Evolutionary conservation across 2,329 filamentous ascomycete genomes (phyloP).

Genomic region (Sordariomycetes sp.): DNA sequence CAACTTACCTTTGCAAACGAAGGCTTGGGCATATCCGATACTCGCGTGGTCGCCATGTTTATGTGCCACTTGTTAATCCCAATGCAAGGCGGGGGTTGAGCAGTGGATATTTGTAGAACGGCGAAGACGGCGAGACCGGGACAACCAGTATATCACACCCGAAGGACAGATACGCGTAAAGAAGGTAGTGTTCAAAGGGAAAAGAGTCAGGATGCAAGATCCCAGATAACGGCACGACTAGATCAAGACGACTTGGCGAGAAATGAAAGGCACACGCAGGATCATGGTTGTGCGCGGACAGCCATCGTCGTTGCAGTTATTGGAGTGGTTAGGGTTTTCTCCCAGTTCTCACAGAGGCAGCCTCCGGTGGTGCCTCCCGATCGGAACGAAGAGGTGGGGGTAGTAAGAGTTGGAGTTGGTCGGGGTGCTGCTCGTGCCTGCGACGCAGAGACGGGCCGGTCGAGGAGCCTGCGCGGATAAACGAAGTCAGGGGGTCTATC

Average conservation of each 20-base stretch:
- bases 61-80: neutral
- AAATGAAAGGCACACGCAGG: neutral
- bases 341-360: neutral
- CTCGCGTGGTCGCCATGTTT: constrained; percentile 31
- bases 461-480: neutral
- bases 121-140: neutral
- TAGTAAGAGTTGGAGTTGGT: neutral
- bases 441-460: neutral
- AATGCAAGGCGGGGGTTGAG: neutral
- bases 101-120: neutral
- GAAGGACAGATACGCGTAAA: neutral
- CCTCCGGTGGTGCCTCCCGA: neutral
- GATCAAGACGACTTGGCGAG: constrained; percentile 3
- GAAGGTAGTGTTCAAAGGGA: neutral
- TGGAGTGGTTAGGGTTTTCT: neutral
- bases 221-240: neutral
- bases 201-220: constrained; percentile 1
- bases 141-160: neutral
- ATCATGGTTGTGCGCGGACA: constrained; percentile 5
- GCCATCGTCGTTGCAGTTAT: constrained; percentile 4
- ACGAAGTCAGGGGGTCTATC: neutral
- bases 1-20: constrained; percentile 64
- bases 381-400: neutral
- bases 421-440: neutral
- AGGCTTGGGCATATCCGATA: constrained; percentile 39